Percentiles rank a stretch among this genome's conserved stretches.
Evolutionary conservation across 192 early-diverging fungal genomes (phyloP).

Genomic region (Kappamyces sp.): DNA sequence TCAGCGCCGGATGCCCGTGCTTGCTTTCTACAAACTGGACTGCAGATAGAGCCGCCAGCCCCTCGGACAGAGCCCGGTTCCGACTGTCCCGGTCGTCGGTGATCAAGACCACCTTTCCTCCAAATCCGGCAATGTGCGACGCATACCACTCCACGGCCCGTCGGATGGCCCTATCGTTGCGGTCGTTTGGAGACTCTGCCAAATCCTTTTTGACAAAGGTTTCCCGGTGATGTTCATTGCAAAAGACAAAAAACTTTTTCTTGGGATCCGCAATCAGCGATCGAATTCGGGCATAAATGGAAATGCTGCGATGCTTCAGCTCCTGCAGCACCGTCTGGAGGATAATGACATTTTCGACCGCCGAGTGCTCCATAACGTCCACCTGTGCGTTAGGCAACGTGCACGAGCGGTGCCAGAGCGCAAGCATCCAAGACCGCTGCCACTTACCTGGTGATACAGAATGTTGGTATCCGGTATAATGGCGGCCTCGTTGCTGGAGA

Average conservation of each 20-base stretch:
- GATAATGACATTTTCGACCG: constrained; percentile 84
- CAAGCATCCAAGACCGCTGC: not conserved
- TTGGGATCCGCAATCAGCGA: constrained; percentile 63
- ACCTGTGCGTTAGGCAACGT: constrained; percentile 47
- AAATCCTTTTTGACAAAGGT: constrained; percentile 77
- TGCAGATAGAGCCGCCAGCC: constrained; percentile 58
- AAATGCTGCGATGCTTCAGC: constrained; percentile 70
- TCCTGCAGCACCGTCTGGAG: constrained; percentile 93
- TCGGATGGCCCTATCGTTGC: constrained; percentile 94
- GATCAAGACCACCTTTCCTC: constrained; percentile 55
- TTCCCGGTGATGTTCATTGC: constrained; percentile 88
- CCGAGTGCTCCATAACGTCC: constrained; percentile 86
- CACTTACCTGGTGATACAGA: constrained; percentile 44
- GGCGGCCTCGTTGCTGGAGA: constrained; percentile 18
- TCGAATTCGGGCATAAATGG: constrained; percentile 76
- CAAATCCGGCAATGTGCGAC: constrained; percentile 51
- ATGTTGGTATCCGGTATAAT: constrained; percentile 96
- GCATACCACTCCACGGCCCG: constrained; percentile 78
- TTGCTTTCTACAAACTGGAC: constrained; percentile 70
- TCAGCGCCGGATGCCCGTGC: constrained; percentile 75
- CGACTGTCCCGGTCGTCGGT: constrained; percentile 90
- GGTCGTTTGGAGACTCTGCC: constrained; percentile 87
- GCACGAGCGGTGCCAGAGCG: not conserved
- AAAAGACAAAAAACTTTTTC: constrained; percentile 88
- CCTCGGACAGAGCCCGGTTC: constrained; percentile 56